A percentile compares a stretch with the other conserved stretches of the same genome.
Conservation (phyloP, 768 basidiomycete species). For the Suillus ampliporus region DNA sequence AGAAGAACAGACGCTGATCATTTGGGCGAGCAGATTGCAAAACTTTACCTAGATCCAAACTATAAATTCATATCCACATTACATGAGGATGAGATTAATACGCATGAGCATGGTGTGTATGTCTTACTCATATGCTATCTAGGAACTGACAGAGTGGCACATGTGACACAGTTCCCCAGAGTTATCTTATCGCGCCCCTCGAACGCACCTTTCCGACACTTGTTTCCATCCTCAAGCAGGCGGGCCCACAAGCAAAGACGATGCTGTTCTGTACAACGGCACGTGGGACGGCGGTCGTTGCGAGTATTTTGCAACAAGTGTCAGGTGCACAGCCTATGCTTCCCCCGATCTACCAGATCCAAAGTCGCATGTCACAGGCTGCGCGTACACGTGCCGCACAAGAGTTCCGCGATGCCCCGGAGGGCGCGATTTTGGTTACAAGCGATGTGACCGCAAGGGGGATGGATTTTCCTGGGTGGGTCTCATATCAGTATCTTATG, state of each 20-base stretch:
- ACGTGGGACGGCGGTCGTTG: slow-evolving; percentile 53
- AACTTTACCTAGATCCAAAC: slow-evolving; percentile 31
- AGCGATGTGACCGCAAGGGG: slow-evolving; percentile 68
- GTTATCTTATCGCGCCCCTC: slow-evolving; percentile 48
- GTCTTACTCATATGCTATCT: not conserved
- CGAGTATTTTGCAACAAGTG: slow-evolving; percentile 35
- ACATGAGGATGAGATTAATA: slow-evolving; percentile 58
- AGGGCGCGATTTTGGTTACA: slow-evolving; percentile 54
- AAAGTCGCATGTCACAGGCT: slow-evolving; percentile 59
- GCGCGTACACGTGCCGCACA: slow-evolving; percentile 54
- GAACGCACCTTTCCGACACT: slow-evolving; percentile 47
- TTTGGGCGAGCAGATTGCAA: slow-evolving; percentile 28
- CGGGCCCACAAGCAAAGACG: slow-evolving; percentile 44
- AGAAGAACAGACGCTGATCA: not conserved
- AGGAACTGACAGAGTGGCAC: not conserved
- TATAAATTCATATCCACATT: slow-evolving; percentile 63
- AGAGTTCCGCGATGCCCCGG: slow-evolving; percentile 48
- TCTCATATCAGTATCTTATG: slow-evolving; percentile 2
- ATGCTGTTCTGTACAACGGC: slow-evolving; percentile 77
- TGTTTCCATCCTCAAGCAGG: slow-evolving; percentile 45
- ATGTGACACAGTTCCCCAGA: slow-evolving; percentile 48
- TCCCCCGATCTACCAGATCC: slow-evolving; percentile 56
- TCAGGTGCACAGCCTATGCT: slow-evolving; percentile 27
- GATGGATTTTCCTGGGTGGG: slow-evolving; percentile 68
- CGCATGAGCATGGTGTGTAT: slow-evolving; percentile 60